Conservation (phyloP, 1,139 yeast genomes). For the Zygosaccharomyces pseudobailii region DNA sequence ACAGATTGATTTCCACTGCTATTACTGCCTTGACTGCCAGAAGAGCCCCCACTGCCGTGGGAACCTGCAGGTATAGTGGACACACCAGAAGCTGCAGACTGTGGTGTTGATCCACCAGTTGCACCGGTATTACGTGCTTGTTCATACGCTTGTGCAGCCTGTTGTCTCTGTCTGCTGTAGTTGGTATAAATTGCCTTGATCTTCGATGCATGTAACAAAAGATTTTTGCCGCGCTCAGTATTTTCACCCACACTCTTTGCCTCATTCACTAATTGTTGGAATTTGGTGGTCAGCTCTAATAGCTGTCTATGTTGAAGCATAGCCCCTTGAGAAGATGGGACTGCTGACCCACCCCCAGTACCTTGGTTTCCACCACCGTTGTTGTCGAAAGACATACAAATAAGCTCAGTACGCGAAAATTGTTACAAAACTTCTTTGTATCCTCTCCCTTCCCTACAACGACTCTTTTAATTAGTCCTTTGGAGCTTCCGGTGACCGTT, state of each 20-base stretch:
- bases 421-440: not conserved
- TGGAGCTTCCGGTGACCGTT: too few species aligned
- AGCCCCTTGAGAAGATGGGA: conserved; percentile 10
- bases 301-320: conserved; percentile 50
- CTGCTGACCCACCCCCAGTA: conserved; percentile 6
- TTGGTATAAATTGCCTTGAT: conserved; percentile 39
- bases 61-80: conserved; percentile 23
- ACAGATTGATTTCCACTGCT: conserved; percentile 20
- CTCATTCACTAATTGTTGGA: conserved; percentile 57
- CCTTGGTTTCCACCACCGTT: conserved; percentile 5
- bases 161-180: conserved; percentile 28
- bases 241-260: conserved; percentile 55
- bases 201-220: conserved; percentile 61
- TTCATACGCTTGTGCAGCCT: conserved; percentile 19
- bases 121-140: conserved; percentile 37
- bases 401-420: not conserved
- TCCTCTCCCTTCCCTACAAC: not conserved
- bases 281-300: conserved; percentile 55
- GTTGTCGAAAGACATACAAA: conserved; percentile 9
- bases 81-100: conserved; percentile 32
- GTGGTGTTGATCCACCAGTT: conserved; percentile 36
- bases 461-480: not conserved
- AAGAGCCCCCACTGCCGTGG: conserved; percentile 4
- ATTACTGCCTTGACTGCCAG: conserved; percentile 9
- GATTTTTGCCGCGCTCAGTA: conserved; percentile 66